Evolutionary conservation across 306 rosid genomes (phyloP), one percentile per base, ranked within the genome.

Genomic region (Macrotyloma uniflorum): DNA sequence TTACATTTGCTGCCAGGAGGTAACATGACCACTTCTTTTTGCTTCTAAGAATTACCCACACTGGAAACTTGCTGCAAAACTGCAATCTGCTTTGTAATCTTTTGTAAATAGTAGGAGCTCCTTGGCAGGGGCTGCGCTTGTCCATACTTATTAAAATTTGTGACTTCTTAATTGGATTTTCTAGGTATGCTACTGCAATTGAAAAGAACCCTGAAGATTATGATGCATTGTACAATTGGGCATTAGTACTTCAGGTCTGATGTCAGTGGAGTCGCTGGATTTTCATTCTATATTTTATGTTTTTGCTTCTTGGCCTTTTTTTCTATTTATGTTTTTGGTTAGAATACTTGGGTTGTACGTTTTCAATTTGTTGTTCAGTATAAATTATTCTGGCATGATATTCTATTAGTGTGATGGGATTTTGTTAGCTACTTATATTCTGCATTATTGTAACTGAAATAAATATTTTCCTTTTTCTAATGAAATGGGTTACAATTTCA

Each of bases 1-100:
- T 96, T 80, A 91, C 98, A 40, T 93, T 93, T 85, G 99, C 98
- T 84, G 99, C 99, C 61, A 90, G 87, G 86, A 96, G 99, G 99
- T 96, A 84, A 78, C 8, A 5, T 78, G 20, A 15, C 49, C 19
- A n/a, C 51, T 77, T 72, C 59, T 57, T 62, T 72, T 28, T 38
- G 70, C 72, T 51, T 46, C 57, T 47, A 33, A 30, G 32, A 47
- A 40, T 78, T 33, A 14, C 4, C 5, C 10, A 14, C 75, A 12
- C 54, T 5, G 55, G 66, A 59, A 4, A 33, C 20, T 50, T 35
- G 0, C 10, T 64, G 72, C 65, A 26, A 74, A 20, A 33, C 55
- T 63, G n/a, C 63, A 22, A 2, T 50, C n/a, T 71, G 45, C 47
- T 54, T 80, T 72, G 23, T 53, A 72, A 68, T 49, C 15, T 70